Conservation (phyloP, 2,329 filamentous ascomycete species). For the Pestalotiopsis sp. region DNA sequence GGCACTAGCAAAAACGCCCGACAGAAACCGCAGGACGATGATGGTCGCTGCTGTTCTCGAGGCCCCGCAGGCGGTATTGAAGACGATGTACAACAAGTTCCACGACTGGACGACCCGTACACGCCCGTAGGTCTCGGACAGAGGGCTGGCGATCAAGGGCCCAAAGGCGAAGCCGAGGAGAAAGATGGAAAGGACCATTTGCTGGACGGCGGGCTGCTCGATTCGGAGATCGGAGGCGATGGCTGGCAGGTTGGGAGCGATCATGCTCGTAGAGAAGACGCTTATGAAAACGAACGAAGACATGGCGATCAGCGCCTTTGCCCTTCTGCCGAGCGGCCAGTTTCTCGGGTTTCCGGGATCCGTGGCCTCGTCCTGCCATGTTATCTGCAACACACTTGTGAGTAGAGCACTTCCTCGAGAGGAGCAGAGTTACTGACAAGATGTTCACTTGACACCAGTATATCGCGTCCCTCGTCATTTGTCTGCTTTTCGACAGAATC, state of each 20-base stretch:
- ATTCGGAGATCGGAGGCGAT: background rate
- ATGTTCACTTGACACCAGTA: background rate
- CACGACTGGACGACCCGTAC: constrained; percentile 48
- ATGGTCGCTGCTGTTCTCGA: constrained; percentile 44
- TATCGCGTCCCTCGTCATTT: too few relatives aligned
- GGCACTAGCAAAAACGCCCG: constrained; percentile 47
- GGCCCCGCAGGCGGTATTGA: constrained; percentile 56
- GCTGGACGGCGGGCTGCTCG: background rate
- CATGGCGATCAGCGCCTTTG: background rate
- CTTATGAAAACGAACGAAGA: background rate
- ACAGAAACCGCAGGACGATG: constrained; percentile 51
- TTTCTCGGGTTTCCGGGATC: constrained; percentile 5
- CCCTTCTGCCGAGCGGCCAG: background rate
- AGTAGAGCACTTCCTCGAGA: background rate
- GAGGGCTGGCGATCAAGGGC: constrained; percentile 43
- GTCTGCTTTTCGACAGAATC: too few relatives aligned
- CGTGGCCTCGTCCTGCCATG: constrained; percentile 2
- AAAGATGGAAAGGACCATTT: constrained; percentile 36
- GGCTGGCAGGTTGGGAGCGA: background rate
- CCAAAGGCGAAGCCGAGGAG: constrained; percentile 49
- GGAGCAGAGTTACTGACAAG: background rate
- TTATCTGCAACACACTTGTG: background rate
- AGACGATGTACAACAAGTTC: constrained; percentile 49
- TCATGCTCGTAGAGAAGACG: background rate
- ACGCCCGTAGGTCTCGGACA: constrained; percentile 45